A percentile compares a stretch with the other conserved stretches of the same genome.
phyloP scores from a whole-genome alignment of 768 basidiomycete species.

The Gloeostereum incarnatum region DNA sequence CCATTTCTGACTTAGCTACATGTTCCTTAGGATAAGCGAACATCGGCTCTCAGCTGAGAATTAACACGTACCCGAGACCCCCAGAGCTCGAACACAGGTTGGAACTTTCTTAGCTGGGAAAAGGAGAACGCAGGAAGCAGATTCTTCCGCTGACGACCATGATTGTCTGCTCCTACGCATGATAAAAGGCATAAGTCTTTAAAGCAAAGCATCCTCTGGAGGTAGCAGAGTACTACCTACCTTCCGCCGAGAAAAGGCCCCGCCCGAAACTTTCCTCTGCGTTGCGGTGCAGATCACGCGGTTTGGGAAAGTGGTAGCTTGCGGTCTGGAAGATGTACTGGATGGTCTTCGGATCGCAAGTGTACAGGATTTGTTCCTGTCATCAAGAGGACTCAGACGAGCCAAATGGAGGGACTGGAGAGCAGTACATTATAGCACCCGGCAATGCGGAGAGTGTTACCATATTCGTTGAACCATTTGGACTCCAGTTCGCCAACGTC shows the following conservation, averaged over 20 bases:
- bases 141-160: not conserved
- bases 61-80: not conserved
- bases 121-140: not conserved
- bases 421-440: not conserved
- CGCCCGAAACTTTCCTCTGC: not conserved
- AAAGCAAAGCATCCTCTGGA: not conserved
- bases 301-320: slow-evolving; percentile 1
- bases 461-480: not conserved
- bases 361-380: slow-evolving; percentile 3
- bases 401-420: no score
- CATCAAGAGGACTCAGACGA: not conserved
- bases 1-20: not conserved
- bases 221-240: not conserved
- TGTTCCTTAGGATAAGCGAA: not conserved
- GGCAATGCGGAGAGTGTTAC: not conserved
- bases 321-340: slow-evolving; percentile 3
- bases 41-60: no score
- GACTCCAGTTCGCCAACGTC: not conserved
- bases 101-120: not conserved
- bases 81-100: not conserved
- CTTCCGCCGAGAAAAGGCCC: not conserved
- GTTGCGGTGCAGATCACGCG: not conserved
- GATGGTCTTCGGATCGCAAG: slow-evolving; percentile 2
- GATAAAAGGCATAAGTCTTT: not conserved
- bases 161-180: not conserved